Evolutionary conservation across 768 basidiomycete genomes (phyloP).

Genomic region (Lepiota subincarnata): DNA sequence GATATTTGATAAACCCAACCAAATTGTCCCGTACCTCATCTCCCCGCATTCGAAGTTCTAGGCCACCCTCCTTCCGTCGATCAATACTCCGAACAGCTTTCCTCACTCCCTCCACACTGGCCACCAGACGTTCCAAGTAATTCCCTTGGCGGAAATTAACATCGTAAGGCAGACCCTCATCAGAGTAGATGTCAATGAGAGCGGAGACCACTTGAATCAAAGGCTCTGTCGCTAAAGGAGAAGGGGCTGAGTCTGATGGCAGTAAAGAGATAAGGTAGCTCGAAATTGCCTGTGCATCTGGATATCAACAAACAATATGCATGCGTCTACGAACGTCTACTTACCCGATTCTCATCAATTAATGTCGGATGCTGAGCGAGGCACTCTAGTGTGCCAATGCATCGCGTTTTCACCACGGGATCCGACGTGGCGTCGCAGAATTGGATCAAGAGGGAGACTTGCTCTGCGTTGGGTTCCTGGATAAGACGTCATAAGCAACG

Average conservation of each 20-base stretch:
- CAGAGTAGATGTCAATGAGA: conserved; percentile 90
- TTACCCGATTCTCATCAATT: conserved; percentile 62
- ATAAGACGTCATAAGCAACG: neutral
- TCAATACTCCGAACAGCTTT: conserved; percentile 64
- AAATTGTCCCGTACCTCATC: conserved; percentile 78
- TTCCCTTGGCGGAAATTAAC: conserved; percentile 66
- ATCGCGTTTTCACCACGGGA: conserved; percentile 60
- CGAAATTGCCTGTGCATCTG: conserved; percentile 48
- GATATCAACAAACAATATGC: neutral
- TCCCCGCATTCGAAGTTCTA: conserved; percentile 61
- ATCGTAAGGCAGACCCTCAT: conserved; percentile 79
- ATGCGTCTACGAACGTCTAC: conserved; percentile 8
- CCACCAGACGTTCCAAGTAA: conserved; percentile 51
- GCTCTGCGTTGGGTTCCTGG: conserved; percentile 56
- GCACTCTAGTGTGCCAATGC: conserved; percentile 82
- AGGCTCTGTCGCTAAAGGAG: conserved; percentile 55
- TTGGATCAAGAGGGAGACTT: conserved; percentile 62
- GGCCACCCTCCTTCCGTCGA: conserved; percentile 59
- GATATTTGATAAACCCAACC: conserved; percentile 70
- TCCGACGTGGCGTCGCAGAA: conserved; percentile 56
- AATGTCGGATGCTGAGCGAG: conserved; percentile 68
- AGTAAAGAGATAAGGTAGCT: conserved; percentile 64
- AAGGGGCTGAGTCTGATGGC: conserved; percentile 35
- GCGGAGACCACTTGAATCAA: conserved; percentile 77
- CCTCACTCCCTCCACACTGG: conserved; percentile 59